Base-by-base conservation (phyloP, 192 early-diverging fungal genomes). In the Podila epicladia region DNA sequence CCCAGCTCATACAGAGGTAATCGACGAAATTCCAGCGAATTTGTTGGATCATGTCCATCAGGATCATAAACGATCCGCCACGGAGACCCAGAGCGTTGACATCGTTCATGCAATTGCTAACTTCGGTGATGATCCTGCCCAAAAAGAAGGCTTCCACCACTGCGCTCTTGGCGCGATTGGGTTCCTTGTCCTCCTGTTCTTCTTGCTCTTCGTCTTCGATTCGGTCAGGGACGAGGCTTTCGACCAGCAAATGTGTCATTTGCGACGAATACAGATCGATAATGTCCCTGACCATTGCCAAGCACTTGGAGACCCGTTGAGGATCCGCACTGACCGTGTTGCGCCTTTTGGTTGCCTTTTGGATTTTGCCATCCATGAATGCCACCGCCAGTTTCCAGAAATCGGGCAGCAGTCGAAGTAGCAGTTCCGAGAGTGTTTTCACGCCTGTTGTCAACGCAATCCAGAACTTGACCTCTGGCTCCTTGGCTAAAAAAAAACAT, bases 341-440 rank as follows among this genome's bases (percentile, higher is more conserved):
- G 37, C 88, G 83, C 57, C 80, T 35, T 33, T 82, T 84, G 50
- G 73, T 50, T 58, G 74, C 74, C 72, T 88, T 92, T 61, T 88
- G 84, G 64, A 95, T 93, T 70, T 93, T 91, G 38, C 95, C 93
- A 64, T 97, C 97, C 74, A 94, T 93, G 72, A 89, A 99, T 5
- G 95, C 89, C 64, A 91, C 90, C 60, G 95, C 93, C 3, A 97
- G 80, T 82, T 94, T 92, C 95, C 97, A 97, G 86, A 99, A 99
- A 67, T 96, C 94, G 6, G 96, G 96, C 62, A 99, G 69, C 37
- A 89, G 88, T 41, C 90, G 87, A 26, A 89, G 69, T 19, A 99
- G 79, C 12, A 94, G 83, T 57, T 92, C 88, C n/a, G 95, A 96
- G 7, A 96, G 83, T 12, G 86, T 85, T 75, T 94, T 92, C 37